Conservation (phyloP, 306 rosid species). For the Astragalus glycyphyllos region DNA sequence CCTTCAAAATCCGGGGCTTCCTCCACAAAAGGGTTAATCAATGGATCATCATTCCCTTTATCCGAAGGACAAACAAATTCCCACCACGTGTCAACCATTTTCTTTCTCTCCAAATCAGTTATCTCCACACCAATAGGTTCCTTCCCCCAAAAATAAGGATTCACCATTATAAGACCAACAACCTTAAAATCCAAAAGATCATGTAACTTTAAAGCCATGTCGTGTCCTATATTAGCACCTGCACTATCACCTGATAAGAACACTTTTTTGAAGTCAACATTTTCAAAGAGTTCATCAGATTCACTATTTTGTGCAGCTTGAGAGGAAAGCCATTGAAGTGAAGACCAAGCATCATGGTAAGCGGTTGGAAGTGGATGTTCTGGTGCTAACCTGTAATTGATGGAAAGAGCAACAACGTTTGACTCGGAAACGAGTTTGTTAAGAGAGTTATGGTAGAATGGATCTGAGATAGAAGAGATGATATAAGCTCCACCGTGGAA, state of each 20-base stretch:
- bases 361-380: slow-evolving; percentile 82
- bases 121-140: slow-evolving; percentile 68
- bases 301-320: background rate
- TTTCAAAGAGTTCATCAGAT: slow-evolving; percentile 10
- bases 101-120: slow-evolving; percentile 49
- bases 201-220: slow-evolving; percentile 52
- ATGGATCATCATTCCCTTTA: slow-evolving; percentile 65
- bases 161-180: slow-evolving; percentile 57
- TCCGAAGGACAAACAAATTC: slow-evolving; percentile 73
- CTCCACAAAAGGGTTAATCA: slow-evolving; percentile 76
- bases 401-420: slow-evolving; percentile 59
- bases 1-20: slow-evolving; percentile 66
- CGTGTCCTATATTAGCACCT: slow-evolving; percentile 79
- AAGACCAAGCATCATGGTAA: slow-evolving; percentile 72
- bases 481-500: slow-evolving; percentile 85
- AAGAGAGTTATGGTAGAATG: slow-evolving; percentile 73
- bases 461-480: slow-evolving; percentile 68
- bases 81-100: slow-evolving; percentile 91
- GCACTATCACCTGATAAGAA: slow-evolving; percentile 85
- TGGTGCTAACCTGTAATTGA: slow-evolving; percentile 73
- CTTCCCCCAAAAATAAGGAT: slow-evolving; percentile 90
- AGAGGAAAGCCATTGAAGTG: slow-evolving; percentile 71
- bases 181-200: slow-evolving; percentile 45
- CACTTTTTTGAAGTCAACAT: slow-evolving; percentile 56
- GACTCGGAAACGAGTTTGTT: slow-evolving; percentile 66